phyloP scores from a whole-genome alignment of 106 monocot genomes.

The Acorus calamus region DNA sequence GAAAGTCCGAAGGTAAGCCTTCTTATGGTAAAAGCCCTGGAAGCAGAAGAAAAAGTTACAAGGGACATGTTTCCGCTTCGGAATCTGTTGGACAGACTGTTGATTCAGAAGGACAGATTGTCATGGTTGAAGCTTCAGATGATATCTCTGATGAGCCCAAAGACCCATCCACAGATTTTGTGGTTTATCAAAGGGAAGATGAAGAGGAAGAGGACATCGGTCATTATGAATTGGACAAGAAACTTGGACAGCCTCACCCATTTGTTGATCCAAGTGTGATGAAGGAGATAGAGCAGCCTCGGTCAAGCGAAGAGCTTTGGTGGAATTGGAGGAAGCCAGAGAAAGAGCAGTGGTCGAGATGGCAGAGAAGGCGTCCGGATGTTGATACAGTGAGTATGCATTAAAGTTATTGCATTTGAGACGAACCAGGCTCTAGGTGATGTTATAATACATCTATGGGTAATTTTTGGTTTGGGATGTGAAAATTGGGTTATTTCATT shows the following conservation, averaged over 20 bases:
- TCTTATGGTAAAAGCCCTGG: constrained; percentile 84
- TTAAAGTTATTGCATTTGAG: neutral
- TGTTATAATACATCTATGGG: no score
- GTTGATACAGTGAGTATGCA: constrained; percentile 70
- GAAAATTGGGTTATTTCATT: no score
- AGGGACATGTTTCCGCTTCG: constrained; percentile 27
- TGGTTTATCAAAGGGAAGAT: constrained; percentile 56
- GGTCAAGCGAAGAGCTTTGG: constrained; percentile 85
- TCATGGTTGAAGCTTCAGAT: constrained; percentile 26
- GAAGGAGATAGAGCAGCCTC: constrained; percentile 56
- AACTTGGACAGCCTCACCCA: constrained; percentile 66
- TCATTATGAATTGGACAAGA: constrained; percentile 67
- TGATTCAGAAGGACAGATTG: constrained; percentile 5
- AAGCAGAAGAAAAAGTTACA: constrained; percentile 66
- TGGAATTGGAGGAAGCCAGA: constrained; percentile 97
- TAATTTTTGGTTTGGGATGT: no score
- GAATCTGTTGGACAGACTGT: constrained; percentile 10
- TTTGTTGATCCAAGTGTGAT: constrained; percentile 64
- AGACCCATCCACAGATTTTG: constrained; percentile 58
- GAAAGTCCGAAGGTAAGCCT: constrained; percentile 55
- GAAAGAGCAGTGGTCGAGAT: constrained; percentile 92
- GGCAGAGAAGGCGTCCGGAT: constrained; percentile 92
- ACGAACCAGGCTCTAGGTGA: no score
- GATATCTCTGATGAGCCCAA: constrained; percentile 32
- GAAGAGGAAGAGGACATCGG: constrained; percentile 29